Evolutionary conservation across 2,329 filamentous ascomycete genomes (phyloP).

Genomic region (Pseudocercospora cruenta): DNA sequence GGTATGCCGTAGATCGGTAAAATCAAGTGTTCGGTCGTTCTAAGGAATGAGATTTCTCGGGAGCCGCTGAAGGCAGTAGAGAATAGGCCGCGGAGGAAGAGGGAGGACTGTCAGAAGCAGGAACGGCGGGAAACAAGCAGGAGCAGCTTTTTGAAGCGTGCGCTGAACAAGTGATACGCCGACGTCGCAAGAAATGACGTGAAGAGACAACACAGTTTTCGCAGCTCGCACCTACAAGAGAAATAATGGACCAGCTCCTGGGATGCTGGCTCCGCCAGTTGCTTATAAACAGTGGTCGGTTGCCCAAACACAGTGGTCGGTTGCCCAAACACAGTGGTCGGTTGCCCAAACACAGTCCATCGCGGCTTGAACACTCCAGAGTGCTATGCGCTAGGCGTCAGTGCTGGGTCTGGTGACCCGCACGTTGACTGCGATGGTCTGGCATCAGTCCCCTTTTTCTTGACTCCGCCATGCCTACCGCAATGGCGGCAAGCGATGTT

Average conservation of each 20-base stretch:
- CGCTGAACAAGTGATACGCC: background rate
- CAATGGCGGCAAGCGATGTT: conserved; percentile 8
- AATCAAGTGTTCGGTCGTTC: background rate
- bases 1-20: background rate
- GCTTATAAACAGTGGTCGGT: background rate
- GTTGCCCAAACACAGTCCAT: background rate
- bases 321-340: background rate
- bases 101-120: conserved; percentile 4
- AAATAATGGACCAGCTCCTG: conserved; percentile 5
- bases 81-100: background rate
- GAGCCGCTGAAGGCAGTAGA: background rate
- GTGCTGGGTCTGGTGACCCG: conserved; percentile 9
- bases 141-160: conserved; percentile 1
- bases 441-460: background rate
- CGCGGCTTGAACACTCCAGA: background rate
- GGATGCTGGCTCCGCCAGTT: conserved; percentile 6
- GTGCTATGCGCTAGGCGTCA: background rate
- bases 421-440: conserved; percentile 1
- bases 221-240: conserved; percentile 3
- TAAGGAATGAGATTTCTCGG: background rate
- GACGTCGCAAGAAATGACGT: conserved; percentile 10
- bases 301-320: background rate
- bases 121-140: conserved; percentile 7
- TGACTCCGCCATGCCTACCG: background rate
- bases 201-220: conserved; percentile 14